Conservation (phyloP, 495 filamentous ascomycete species). For the Talaromyces ruber region DNA sequence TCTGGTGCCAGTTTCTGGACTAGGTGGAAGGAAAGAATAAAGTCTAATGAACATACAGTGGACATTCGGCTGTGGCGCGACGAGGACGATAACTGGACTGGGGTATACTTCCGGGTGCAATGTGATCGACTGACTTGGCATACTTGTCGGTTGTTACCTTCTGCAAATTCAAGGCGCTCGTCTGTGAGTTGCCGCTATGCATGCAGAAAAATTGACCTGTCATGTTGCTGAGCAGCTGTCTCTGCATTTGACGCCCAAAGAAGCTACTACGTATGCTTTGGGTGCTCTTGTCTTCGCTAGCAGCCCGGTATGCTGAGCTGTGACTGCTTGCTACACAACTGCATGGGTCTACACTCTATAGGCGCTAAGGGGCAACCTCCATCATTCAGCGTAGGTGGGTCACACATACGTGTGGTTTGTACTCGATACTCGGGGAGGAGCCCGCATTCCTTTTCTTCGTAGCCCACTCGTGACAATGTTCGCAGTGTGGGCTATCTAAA, state of each 20-base stretch:
- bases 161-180: not conserved
- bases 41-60: not conserved
- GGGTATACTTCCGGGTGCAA: not conserved
- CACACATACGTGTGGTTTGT: not conserved
- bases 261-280: not conserved
- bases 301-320: not conserved
- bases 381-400: not conserved
- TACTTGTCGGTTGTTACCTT: not conserved
- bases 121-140: not conserved
- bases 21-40: not conserved
- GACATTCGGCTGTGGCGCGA: not conserved
- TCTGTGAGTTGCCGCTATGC: not conserved
- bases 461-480: too few species aligned
- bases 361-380: not conserved
- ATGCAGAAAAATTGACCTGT: not conserved
- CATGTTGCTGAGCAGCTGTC: not conserved
- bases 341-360: not conserved
- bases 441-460: not conserved
- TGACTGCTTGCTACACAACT: not conserved
- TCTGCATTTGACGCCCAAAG: not conserved
- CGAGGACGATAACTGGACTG: not conserved
- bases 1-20: not conserved
- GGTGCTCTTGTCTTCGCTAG: not conserved
- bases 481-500: not conserved
- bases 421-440: not conserved